A percentile compares a stretch with the other conserved stretches of the same genome.
These are phyloP conservation scores for Gardenia jasminoides DNA, from an alignment of 257 asterid genomes.

Conservation along the genomic window DNA sequence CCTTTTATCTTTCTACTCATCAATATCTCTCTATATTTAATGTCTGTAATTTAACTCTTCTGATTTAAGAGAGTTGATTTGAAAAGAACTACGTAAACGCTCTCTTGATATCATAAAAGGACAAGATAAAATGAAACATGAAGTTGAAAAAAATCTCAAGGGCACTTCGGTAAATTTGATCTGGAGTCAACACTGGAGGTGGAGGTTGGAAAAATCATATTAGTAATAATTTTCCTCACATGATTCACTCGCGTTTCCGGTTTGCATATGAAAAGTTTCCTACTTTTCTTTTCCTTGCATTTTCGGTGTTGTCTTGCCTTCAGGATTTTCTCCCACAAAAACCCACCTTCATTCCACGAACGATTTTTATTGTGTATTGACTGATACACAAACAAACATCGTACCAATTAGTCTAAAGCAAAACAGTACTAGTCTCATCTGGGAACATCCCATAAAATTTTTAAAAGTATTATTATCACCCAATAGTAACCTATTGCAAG, in stretches of 20 bases:
- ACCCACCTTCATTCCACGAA: not conserved
- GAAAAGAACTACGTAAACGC: too few species aligned
- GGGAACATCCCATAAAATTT: not conserved
- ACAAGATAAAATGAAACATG: too few species aligned
- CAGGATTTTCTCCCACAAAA: not conserved
- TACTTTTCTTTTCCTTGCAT: not conserved
- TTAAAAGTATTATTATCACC: too few species aligned
- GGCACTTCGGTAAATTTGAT: not conserved
- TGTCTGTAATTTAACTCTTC: too few species aligned
- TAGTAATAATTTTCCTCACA: constrained; percentile 26
- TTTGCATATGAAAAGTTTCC: constrained; percentile 21
- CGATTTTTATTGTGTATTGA: too few species aligned
- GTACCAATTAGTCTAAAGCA: too few species aligned
- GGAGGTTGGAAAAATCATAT: not conserved
- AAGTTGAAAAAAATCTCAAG: constrained; percentile 6
- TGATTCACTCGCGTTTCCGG: constrained; percentile 34
- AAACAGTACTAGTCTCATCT: too few species aligned
- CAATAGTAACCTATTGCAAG: not conserved
- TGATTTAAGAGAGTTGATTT: too few species aligned
- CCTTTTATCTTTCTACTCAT: too few species aligned
- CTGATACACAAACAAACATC: too few species aligned
- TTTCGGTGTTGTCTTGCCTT: not conserved
- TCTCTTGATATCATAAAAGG: too few species aligned
- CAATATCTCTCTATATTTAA: too few species aligned
- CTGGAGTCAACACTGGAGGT: constrained; percentile 4